Conservation (phyloP, 352 stramenopile species). For the Elongisporangium undulatum region DNA sequence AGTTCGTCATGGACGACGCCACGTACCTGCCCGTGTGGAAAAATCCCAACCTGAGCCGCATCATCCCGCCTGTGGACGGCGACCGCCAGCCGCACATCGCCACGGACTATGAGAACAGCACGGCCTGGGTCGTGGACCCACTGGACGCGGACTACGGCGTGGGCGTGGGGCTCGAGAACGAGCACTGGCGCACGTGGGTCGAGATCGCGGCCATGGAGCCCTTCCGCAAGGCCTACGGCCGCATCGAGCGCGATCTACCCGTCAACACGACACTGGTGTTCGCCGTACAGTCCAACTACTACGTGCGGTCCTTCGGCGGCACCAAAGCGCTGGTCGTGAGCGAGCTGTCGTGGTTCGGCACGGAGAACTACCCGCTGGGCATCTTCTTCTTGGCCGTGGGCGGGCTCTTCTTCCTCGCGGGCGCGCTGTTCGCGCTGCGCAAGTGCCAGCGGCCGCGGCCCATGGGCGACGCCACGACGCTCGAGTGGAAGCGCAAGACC, state of each 20-base stretch:
- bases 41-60: constrained; percentile 70
- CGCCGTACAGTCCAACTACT: constrained; percentile 81
- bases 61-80: constrained; percentile 38
- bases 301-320: constrained; percentile 54
- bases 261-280: constrained; percentile 56
- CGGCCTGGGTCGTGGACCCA: constrained; percentile 61
- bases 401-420: constrained; percentile 42
- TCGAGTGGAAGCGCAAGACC: constrained; percentile 58
- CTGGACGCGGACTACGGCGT: constrained; percentile 29
- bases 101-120: constrained; percentile 72
- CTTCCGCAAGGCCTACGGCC: constrained; percentile 70
- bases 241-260: constrained; percentile 50
- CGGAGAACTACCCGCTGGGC: constrained; percentile 46
- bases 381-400: constrained; percentile 53
- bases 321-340: constrained; percentile 65
- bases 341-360: constrained; percentile 68
- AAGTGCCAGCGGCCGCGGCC: constrained; percentile 42
- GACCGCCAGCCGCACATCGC: constrained; percentile 28
- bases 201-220: constrained; percentile 51
- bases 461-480: constrained; percentile 39
- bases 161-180: constrained; percentile 60
- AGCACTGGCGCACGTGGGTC: constrained; percentile 76
- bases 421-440: constrained; percentile 37
- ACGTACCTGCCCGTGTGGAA: constrained; percentile 59
- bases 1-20: constrained; percentile 15